phyloP scores from a whole-genome alignment of 441 rosid genomes.

The Viola pubescens region DNA sequence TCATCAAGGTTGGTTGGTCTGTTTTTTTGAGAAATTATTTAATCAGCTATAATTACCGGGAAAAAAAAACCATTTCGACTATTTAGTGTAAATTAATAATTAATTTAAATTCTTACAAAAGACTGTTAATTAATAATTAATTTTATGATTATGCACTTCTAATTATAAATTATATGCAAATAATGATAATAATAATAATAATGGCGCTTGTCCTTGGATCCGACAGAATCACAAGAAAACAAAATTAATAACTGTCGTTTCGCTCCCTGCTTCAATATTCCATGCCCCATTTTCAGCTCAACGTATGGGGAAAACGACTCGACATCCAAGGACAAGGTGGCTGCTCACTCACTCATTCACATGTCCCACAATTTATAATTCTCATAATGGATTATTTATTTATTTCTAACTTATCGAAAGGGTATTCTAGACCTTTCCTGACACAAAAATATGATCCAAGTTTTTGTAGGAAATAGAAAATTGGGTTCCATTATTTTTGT shows the following conservation, averaged over 20 bases:
- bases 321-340: conserved; percentile 2
- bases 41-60: no score
- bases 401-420: conserved; percentile 5
- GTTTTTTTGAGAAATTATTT: no score
- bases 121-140: no score
- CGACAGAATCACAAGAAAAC: conserved; percentile 14
- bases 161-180: no score
- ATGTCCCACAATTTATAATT: not conserved
- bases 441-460: not conserved
- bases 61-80: no score
- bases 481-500: conserved; percentile 24
- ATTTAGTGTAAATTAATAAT: no score
- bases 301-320: conserved; percentile 21
- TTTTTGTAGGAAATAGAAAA: not conserved
- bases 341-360: not conserved
- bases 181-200: not conserved
- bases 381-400: not conserved
- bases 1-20: no score
- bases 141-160: no score
- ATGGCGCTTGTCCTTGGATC: not conserved
- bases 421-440: conserved; percentile 13
- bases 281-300: not conserved
- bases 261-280: not conserved
- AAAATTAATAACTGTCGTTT: conserved; percentile 14
- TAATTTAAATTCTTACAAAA: no score